phyloP scores from a whole-genome alignment of 768 basidiomycete species.

The Hypholoma sublateritium region DNA sequence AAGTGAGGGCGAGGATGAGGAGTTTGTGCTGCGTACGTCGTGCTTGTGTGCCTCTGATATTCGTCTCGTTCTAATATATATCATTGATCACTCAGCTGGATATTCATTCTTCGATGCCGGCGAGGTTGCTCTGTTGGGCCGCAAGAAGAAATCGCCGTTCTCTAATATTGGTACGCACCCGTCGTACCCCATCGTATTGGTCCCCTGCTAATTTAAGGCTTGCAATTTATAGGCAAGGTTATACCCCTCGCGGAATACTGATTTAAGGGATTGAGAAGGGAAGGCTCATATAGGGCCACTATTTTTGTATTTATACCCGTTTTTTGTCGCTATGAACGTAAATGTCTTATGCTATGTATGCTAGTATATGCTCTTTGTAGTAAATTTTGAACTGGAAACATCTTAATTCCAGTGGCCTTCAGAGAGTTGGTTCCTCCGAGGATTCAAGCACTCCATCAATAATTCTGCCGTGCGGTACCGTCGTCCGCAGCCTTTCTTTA shows the following conservation, averaged over 20 bases:
- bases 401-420: too few species aligned
- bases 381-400: constrained; percentile 26
- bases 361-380: too few species aligned
- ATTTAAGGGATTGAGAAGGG: too few species aligned
- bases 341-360: too few species aligned
- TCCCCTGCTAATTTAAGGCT: background rate
- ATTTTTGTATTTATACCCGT: too few species aligned
- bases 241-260: constrained; percentile 42
- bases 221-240: constrained; percentile 33
- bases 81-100: constrained; percentile 54
- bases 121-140: constrained; percentile 67
- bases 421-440: too few species aligned
- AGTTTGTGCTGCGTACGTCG: constrained; percentile 61
- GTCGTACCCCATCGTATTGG: too few species aligned
- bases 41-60: constrained; percentile 3
- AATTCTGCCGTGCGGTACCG: constrained; percentile 88
- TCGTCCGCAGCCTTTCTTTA: background rate
- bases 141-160: constrained; percentile 58
- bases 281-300: too few species aligned
- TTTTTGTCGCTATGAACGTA: too few species aligned
- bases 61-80: constrained; percentile 5
- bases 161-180: constrained; percentile 58
- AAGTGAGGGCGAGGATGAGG: constrained; percentile 41
- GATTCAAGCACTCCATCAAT: too few species aligned
- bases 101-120: constrained; percentile 87